These are phyloP conservation scores for Aspergillaceae sp. DNA, from an alignment of 2,329 filamentous ascomycete species.

Conservation along the genomic window DNA sequence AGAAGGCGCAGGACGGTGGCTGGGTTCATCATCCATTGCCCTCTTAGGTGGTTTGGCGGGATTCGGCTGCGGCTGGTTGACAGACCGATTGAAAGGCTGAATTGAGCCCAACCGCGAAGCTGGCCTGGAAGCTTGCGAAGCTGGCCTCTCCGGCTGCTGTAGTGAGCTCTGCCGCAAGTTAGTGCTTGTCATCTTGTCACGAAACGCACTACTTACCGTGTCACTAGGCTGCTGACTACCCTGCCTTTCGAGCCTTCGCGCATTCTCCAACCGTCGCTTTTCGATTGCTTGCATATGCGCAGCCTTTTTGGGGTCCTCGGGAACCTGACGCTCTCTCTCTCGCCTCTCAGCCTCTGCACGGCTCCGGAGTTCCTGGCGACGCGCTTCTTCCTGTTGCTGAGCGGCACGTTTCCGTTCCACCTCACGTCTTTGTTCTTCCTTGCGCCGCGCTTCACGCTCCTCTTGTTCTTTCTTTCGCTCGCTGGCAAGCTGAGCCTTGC, in stretches of 20 bases:
- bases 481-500: constrained; percentile 64
- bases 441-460: constrained; percentile 68
- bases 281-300: constrained; percentile 54
- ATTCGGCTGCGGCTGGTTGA: constrained; percentile 55
- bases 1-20: constrained; percentile 31
- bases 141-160: constrained; percentile 23
- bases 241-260: constrained; percentile 38
- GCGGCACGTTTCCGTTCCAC: constrained; percentile 66
- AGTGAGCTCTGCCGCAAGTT: constrained; percentile 12
- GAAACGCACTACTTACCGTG: constrained; percentile 20
- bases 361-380: constrained; percentile 54
- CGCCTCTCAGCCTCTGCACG: constrained; percentile 47
- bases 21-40: constrained; percentile 55
- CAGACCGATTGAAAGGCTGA: constrained; percentile 53
- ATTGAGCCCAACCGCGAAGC: constrained; percentile 38
- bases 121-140: constrained; percentile 37
- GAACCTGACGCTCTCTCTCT: constrained; percentile 38
- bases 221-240: constrained; percentile 35
- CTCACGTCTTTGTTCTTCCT: constrained; percentile 72
- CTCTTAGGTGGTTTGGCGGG: constrained; percentile 69
- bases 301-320: constrained; percentile 57
- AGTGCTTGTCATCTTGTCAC: not conserved
- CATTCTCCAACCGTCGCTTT: constrained; percentile 42
- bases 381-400: constrained; percentile 48
- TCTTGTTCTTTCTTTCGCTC: constrained; percentile 79